Evolutionary conservation across 2,329 filamentous ascomycete genomes (phyloP), one percentile per base, ranked within the genome.

Genomic region (Cladophialophora bantiana): DNA sequence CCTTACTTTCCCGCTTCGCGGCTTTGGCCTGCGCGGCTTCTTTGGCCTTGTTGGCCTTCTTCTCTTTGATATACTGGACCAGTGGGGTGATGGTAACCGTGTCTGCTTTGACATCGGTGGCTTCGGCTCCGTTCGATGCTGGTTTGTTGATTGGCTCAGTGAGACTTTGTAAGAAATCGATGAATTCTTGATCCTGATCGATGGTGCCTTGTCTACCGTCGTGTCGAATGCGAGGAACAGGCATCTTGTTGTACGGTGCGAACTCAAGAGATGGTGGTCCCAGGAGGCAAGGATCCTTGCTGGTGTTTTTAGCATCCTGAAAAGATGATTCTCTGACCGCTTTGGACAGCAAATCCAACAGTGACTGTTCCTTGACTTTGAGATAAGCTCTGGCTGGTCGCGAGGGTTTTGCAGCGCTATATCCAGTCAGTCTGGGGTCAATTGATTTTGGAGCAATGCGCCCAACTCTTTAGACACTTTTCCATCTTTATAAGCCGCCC

Each of bases 131-230:
- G 31, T 84, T 84, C 0, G 82, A 78, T 9, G 81, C 74, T 12
- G 86, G 78, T 74, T 86, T 89, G n/a, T 80, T 78, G 67, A 88
- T 83, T 1, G 86, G 87, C 72, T 96, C 93, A 1, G 94, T 96
- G 55, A 98, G 85, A 62, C 87, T 90, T 77, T 96, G 91, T 7
- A 99, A 85, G 77, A 98, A 99, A 32, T 89, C 88, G 82, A 97
- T 96, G 74, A 97, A 99, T 73, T 98, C 95, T 0, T 92, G 89
- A 75, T 99, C 95, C 76, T 97, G 93, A 74, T 99, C 95, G 72
- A 99, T 98, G 2, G 93, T 97, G 61, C 94, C 95, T 77, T 97
- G 92, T 13, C 94, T 89, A 61, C 89, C 88, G 81, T 99, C 95
- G 62, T 88, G 87, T 38, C 93, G 89, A 58, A 87, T 87, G 77